phyloP scores from a whole-genome alignment of 2,329 filamentous ascomycete genomes.

The Orbilia ellipsospora region DNA sequence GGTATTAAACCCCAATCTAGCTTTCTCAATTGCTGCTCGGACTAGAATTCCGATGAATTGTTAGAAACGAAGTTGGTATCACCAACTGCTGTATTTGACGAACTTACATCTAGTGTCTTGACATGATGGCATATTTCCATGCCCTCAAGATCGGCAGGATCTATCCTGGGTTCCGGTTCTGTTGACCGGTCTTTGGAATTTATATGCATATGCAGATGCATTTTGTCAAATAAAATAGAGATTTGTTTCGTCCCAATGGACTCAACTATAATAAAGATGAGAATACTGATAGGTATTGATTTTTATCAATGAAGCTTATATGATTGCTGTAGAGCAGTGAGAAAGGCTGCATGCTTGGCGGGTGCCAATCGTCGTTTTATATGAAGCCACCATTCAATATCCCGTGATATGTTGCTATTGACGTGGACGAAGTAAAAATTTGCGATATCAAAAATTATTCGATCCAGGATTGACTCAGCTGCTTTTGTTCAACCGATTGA shows the following conservation, averaged over 20 bases:
- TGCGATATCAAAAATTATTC: constrained; percentile 1
- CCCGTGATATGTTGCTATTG: constrained; percentile 16
- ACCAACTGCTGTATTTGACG: neutral
- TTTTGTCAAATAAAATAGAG: constrained; percentile 14
- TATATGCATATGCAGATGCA: constrained; percentile 56
- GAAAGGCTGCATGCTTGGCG: constrained; percentile 37
- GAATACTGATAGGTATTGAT: constrained; percentile 19
- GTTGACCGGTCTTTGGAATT: constrained; percentile 49
- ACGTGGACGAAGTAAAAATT: neutral
- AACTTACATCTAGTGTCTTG: constrained; percentile 48
- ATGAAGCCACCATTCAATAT: constrained; percentile 37
- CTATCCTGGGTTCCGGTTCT: constrained; percentile 21
- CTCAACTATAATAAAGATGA: constrained; percentile 24
- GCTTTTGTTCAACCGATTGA: too few relatives aligned
- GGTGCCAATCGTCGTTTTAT: constrained; percentile 38
- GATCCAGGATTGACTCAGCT: too few relatives aligned
- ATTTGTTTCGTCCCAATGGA: constrained; percentile 44
- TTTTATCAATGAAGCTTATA: constrained; percentile 27
- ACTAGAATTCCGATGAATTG: constrained; percentile 4
- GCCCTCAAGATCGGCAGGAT: constrained; percentile 42
- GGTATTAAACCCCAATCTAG: constrained; percentile 70
- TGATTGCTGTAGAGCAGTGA: constrained; percentile 26
- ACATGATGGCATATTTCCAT: constrained; percentile 53
- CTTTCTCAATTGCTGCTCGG: constrained; percentile 63
- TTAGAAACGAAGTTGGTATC: too few relatives aligned